Conservation (phyloP, 2,329 filamentous ascomycete species). For the Teratosphaeria nubilosa region DNA sequence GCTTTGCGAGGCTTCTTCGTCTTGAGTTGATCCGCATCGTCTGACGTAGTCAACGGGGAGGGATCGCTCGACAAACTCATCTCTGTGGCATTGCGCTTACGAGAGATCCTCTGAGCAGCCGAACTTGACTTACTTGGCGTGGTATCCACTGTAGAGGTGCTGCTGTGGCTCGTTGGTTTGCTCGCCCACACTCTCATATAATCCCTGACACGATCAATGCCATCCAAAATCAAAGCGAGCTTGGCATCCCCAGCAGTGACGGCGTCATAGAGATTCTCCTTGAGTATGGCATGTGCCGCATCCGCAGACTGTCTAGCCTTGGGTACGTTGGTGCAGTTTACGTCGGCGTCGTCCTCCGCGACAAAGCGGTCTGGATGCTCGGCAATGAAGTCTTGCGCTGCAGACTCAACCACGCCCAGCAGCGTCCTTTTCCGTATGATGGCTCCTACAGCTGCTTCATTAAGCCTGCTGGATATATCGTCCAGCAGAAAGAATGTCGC, state of each 20-base stretch:
- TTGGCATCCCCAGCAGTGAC: background rate
- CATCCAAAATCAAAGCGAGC: background rate
- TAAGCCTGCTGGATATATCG: background rate
- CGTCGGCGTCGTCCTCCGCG: background rate
- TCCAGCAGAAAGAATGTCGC: background rate
- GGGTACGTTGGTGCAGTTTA: background rate
- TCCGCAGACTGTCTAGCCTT: background rate
- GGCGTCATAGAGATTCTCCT: background rate
- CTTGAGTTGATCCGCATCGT: background rate
- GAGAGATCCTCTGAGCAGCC: background rate
- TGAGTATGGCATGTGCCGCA: background rate
- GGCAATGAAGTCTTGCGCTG: background rate
- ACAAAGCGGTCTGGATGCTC: background rate
- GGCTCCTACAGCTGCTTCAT: background rate
- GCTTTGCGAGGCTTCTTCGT: background rate
- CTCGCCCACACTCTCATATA: background rate
- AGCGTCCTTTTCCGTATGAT: background rate
- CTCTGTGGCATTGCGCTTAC: background rate
- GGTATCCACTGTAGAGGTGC: background rate
- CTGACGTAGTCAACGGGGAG: background rate
- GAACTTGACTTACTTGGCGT: background rate
- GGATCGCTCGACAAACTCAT: background rate
- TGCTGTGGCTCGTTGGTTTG: too few relatives aligned
- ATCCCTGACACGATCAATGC: background rate
- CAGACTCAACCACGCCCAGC: background rate